A percentile compares a stretch with the other conserved stretches of the same genome.
These are phyloP conservation scores for Magnaporthales sp. DNA, from an alignment of 2,329 filamentous ascomycete species.

Conservation along the genomic window DNA sequence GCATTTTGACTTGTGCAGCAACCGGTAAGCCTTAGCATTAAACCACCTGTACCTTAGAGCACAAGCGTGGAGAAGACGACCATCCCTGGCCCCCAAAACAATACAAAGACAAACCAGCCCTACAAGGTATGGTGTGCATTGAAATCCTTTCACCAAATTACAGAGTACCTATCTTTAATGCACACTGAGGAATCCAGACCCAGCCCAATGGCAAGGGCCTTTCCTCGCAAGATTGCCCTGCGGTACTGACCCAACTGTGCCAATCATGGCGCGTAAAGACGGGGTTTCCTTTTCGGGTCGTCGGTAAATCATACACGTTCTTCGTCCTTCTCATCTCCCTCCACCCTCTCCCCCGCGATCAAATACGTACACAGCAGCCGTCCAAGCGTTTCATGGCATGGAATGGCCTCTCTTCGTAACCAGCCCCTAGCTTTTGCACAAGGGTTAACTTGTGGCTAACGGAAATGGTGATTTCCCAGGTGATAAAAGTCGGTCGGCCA, in stretches of 20 bases:
- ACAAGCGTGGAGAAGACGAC: not conserved
- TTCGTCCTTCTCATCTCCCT: not conserved
- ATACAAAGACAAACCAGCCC: not conserved
- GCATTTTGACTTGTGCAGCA: not conserved
- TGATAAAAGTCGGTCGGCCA: not conserved
- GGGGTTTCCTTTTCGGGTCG: not conserved
- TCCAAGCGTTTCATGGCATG: not conserved
- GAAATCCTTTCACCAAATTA: not conserved
- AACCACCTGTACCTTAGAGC: not conserved
- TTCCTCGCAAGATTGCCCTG: not conserved
- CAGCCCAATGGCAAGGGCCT: not conserved
- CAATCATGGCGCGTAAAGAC: not conserved
- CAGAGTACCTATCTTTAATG: not conserved
- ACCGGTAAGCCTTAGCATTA: not conserved
- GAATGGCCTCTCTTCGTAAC: not conserved
- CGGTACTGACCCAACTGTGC: not conserved
- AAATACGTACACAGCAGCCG: not conserved
- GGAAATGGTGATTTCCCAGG: not conserved
- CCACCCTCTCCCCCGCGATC: not conserved
- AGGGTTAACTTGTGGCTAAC: not conserved
- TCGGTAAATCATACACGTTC: not conserved
- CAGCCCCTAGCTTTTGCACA: not conserved
- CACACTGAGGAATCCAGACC: not conserved
- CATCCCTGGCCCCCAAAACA: not conserved
- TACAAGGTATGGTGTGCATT: not conserved